phyloP scores from a whole-genome alignment of 1,284 basidiomycete species.

The Erythrobasidium hasegawianum region DNA sequence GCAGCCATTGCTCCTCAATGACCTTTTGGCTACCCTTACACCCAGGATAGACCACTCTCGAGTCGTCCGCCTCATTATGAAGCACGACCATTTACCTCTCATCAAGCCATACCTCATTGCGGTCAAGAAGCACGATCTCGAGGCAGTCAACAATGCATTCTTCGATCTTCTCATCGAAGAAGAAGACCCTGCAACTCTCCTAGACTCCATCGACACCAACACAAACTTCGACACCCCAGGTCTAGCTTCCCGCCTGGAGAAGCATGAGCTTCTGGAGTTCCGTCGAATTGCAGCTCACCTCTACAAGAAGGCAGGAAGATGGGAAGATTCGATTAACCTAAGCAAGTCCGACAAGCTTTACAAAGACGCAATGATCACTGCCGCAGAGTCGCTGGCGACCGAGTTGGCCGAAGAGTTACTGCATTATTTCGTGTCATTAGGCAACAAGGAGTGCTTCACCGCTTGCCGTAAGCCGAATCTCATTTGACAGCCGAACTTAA shows the following conservation, averaged over 20 bases:
- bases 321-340: constrained; percentile 90
- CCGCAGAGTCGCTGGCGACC: constrained; percentile 69
- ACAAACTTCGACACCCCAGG: constrained; percentile 94
- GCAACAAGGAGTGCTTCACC: constrained; percentile 96
- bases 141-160: constrained; percentile 96
- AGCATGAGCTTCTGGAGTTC: constrained; percentile 92
- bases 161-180: constrained; percentile 97
- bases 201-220: constrained; percentile 93
- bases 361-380: constrained; percentile 91
- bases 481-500: background rate
- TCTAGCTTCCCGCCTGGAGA: constrained; percentile 80
- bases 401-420: constrained; percentile 91
- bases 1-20: constrained; percentile 64
- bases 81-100: constrained; percentile 86
- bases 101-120: constrained; percentile 94
- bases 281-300: constrained; percentile 87
- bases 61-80: constrained; percentile 87
- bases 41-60: constrained; percentile 90
- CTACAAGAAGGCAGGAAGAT: constrained; percentile 94
- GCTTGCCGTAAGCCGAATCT: constrained; percentile 67
- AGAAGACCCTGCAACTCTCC: constrained; percentile 94
- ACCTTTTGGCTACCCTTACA: constrained; percentile 85
- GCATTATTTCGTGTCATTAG: constrained; percentile 73
- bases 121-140: constrained; percentile 91
- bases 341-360: constrained; percentile 90